These are phyloP conservation scores for Claviceps africana DNA, from an alignment of 2,329 filamentous ascomycete species.

Conservation along the genomic window DNA sequence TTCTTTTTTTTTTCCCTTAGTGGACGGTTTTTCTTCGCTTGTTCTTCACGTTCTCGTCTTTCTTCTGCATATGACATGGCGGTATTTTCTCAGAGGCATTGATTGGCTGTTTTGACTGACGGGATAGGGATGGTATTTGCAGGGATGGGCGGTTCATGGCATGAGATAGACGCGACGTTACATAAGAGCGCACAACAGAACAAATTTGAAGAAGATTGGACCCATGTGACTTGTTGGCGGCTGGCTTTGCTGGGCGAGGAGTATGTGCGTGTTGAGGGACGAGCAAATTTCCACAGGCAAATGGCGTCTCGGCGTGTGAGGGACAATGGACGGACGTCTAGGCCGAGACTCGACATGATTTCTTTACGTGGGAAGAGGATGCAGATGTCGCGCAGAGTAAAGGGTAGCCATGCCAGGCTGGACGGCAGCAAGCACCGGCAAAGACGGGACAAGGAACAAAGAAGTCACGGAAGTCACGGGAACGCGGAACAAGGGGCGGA, in stretches of 20 bases:
- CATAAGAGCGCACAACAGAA: not conserved
- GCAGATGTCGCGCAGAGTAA: too few species aligned
- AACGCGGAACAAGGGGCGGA: too few species aligned
- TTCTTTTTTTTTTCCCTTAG: not conserved
- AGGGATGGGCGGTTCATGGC: not conserved
- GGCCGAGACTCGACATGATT: too few species aligned
- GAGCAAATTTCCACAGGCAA: too few species aligned
- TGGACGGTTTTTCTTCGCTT: too few species aligned
- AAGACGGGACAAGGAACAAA: too few species aligned
- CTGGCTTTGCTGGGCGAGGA: not conserved
- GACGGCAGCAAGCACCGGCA: too few species aligned
- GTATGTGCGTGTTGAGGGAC: not conserved
- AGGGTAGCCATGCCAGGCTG: too few species aligned
- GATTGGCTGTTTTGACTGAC: not conserved
- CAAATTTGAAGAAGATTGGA: not conserved
- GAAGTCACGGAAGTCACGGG: too few species aligned
- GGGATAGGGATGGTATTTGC: slow-evolving; percentile 1
- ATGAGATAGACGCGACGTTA: slow-evolving; percentile 10
- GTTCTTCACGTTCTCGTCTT: not conserved
- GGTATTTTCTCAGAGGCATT: slow-evolving; percentile 3
- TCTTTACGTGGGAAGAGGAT: too few species aligned
- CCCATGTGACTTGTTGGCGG: not conserved
- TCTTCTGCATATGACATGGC: slow-evolving; percentile 4
- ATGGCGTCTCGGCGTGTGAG: too few species aligned
- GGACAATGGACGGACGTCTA: too few species aligned